These are phyloP conservation scores for Adansonia rubrostipa DNA, from an alignment of 441 rosid species.

Conservation along the genomic window DNA sequence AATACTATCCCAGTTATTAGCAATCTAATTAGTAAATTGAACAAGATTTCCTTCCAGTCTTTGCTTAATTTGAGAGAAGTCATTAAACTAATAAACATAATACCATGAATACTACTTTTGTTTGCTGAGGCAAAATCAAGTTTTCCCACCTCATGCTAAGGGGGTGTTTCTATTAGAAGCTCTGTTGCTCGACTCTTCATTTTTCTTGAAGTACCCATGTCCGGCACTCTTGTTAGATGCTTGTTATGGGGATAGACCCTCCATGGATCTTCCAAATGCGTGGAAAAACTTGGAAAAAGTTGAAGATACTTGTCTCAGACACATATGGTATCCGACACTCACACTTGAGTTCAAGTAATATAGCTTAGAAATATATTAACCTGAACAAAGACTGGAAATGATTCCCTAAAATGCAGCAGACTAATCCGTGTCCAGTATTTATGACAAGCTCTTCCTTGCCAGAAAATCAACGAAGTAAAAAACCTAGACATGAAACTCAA, in stretches of 20 bases:
- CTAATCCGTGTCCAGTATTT: neutral
- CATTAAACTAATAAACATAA: neutral
- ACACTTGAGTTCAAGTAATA: too few species aligned
- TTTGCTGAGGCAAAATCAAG: slow-evolving; percentile 2
- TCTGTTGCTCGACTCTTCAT: neutral
- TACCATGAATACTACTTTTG: neutral
- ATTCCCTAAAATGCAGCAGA: neutral
- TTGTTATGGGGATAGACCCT: neutral
- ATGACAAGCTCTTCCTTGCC: neutral
- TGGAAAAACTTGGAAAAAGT: slow-evolving; percentile 13
- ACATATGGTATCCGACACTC: too few species aligned
- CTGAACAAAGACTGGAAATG: neutral
- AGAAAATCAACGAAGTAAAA: neutral
- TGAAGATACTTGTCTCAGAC: neutral
- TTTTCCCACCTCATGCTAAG: neutral
- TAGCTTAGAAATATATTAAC: neutral
- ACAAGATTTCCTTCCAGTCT: neutral
- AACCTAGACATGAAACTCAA: too few species aligned
- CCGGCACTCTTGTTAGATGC: neutral
- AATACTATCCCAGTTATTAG: neutral
- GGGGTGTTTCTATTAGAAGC: neutral
- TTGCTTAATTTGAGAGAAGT: neutral
- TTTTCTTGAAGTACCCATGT: neutral
- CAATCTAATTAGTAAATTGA: neutral
- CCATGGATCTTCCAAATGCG: neutral